Percentiles rank a stretch among this genome's conserved stretches.
Evolutionary conservation across 176 grass and related monocot species (phyloP).

Genomic region (Poa pratensis): DNA sequence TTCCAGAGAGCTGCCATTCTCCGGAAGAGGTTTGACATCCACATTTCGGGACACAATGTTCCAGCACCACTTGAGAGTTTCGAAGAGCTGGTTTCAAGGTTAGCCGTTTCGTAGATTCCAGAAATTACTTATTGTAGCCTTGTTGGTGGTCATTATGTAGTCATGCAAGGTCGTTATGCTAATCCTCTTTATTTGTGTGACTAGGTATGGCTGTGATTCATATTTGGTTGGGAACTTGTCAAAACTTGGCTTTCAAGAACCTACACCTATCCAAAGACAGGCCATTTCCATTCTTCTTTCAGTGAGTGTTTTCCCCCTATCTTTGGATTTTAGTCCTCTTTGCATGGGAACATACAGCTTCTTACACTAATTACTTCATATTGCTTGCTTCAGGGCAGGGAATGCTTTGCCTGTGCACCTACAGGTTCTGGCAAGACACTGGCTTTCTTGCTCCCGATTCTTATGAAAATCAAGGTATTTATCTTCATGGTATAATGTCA

Average conservation of each 20-base stretch:
- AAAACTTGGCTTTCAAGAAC: slow-evolving; percentile 78
- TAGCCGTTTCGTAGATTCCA: neutral
- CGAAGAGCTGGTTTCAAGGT: slow-evolving; percentile 81
- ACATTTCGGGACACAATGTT: slow-evolving; percentile 85
- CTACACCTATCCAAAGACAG: slow-evolving; percentile 97
- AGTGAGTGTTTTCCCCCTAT: slow-evolving; percentile 50
- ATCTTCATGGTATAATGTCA: slow-evolving; percentile 22
- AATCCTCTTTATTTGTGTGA: slow-evolving; percentile 29
- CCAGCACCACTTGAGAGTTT: slow-evolving; percentile 82
- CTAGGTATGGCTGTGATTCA: slow-evolving; percentile 79
- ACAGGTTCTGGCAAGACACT: slow-evolving; percentile 98
- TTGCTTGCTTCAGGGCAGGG: slow-evolving; percentile 68
- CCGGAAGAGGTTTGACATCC: slow-evolving; percentile 77
- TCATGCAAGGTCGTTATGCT: neutral
- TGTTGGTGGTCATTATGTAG: neutral
- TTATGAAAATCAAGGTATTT: slow-evolving; percentile 95
- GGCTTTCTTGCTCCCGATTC: slow-evolving; percentile 82
- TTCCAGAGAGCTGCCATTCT: slow-evolving; percentile 71
- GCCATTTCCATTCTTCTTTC: slow-evolving; percentile 88
- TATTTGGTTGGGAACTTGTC: slow-evolving; percentile 69
- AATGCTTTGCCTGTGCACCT: slow-evolving; percentile 97
- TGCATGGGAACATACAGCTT: neutral
- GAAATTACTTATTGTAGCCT: neutral
- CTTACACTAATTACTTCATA: neutral
- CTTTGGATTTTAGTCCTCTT: neutral